Evolutionary conservation across 768 basidiomycete species (phyloP), one percentile per base, ranked within the genome.

Genomic region (Rossbeevera mucosa): DNA sequence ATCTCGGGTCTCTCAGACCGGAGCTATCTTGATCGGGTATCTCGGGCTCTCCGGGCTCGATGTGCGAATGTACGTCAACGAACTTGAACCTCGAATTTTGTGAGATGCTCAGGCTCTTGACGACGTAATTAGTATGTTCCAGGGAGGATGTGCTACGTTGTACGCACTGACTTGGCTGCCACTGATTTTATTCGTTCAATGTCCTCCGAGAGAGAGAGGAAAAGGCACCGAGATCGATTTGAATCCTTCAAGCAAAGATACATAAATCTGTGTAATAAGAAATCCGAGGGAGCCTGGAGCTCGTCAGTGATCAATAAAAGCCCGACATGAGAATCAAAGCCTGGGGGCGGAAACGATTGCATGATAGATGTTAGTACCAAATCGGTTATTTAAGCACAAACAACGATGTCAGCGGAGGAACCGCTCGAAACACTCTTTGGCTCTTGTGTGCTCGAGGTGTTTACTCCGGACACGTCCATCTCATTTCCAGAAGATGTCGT

Each of bases 301-400:
- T 87, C 77, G 59, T 91, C 89, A 6, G 87, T 86, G 6, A 91
- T 73, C 0, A 91, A 70, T 11, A 87, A 59, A 14, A 83, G 59
- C 8, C 82, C 75, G 25, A 74, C 73, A 29, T 79, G 72, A 13
- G 79, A 72, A 7, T 72, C 66, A 13, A 86, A 72, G 18, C 80
- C 71, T 21, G 76, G 74, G 1, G 82, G 80, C 26, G 80, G 74
- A 58, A 83, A 76, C 70, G 64, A 55, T 77, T 81, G 65, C 66
- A 67, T 67, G 42, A n/a, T n/a, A n/a, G n/a, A n/a, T n/a, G n/a
- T n/a, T n/a, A n/a, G n/a, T n/a, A 33, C 63, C 53, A 59, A 57
- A 59, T 59, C 51, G 47, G 59, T 54, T 54, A 38, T 18, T 43
- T 38, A 60, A 40, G 11, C 29, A 9, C 43, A 54, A 63, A 54